Percentiles rank a stretch among this genome's conserved stretches.
Evolutionary conservation across 2,329 filamentous ascomycete species (phyloP).

Genomic region (Colletotrichum tropicale): DNA sequence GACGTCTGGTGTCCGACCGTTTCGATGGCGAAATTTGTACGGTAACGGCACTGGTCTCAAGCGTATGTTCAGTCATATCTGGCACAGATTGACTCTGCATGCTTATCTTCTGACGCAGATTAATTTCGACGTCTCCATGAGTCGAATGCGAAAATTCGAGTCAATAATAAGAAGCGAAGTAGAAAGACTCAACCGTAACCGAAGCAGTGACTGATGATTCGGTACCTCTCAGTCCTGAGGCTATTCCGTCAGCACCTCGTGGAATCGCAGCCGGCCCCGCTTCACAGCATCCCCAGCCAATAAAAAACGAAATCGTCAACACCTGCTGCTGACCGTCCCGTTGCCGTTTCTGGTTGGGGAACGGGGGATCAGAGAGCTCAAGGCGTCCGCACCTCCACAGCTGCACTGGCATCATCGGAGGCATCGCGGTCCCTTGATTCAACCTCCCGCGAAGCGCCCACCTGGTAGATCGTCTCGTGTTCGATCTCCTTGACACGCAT

Average conservation of each 20-base stretch:
- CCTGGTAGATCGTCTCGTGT: neutral
- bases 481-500: neutral
- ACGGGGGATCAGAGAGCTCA: neutral
- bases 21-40: neutral
- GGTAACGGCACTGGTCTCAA: neutral
- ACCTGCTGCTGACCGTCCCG: neutral
- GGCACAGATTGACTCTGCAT: neutral
- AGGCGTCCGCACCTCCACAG: neutral
- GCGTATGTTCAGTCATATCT: neutral
- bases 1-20: neutral
- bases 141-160: neutral
- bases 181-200: neutral
- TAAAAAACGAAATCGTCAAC: neutral
- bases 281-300: neutral
- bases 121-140: neutral
- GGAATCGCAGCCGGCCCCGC: neutral
- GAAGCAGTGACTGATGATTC: neutral
- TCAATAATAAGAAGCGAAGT: neutral
- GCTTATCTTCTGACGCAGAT: neutral
- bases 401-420: slow-evolving; percentile 7
- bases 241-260: neutral
- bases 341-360: slow-evolving; percentile 1
- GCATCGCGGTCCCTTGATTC: neutral
- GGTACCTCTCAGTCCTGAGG: neutral
- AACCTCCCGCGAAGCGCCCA: neutral